Conservation (phyloP, 345 rosid genomes). For the Populus tremula region DNA sequence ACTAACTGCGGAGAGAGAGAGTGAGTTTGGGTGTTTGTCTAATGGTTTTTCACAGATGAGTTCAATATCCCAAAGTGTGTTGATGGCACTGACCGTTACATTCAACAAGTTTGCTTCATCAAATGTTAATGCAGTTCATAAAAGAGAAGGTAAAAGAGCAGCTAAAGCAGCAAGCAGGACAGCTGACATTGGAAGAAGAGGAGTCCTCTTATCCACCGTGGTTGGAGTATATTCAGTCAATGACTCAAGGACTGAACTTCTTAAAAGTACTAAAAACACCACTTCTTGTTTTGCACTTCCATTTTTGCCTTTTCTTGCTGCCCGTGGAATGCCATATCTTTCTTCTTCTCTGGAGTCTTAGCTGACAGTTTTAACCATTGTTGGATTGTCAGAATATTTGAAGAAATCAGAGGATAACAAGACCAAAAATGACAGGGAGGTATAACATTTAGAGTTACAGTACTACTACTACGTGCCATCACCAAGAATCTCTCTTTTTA, state of each 20-base stretch:
- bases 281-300: background rate
- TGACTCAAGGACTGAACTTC: conserved; percentile 58
- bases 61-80: conserved; percentile 67
- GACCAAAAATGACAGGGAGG: conserved; percentile 85
- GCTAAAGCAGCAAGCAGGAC: conserved; percentile 1
- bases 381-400: conserved; percentile 50
- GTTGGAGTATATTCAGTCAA: conserved; percentile 47
- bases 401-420: conserved; percentile 86
- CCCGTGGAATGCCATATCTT: background rate
- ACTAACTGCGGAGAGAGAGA: background rate
- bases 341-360: background rate
- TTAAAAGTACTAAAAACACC: conserved; percentile 43
- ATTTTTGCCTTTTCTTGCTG: background rate
- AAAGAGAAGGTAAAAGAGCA: conserved; percentile 38
- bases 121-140: conserved; percentile 65
- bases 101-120: conserved; percentile 82
- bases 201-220: conserved; percentile 49
- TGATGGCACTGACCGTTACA: conserved; percentile 91
- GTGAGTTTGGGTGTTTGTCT: background rate
- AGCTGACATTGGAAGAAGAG: conserved; percentile 49
- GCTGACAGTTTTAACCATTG: background rate
- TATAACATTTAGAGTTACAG: conserved; percentile 4
- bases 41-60: conserved; percentile 28
- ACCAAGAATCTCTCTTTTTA: background rate
- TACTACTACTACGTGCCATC: background rate